Conservation (phyloP, 176 grass and related monocot genomes). For the Eragrostis curvula region DNA sequence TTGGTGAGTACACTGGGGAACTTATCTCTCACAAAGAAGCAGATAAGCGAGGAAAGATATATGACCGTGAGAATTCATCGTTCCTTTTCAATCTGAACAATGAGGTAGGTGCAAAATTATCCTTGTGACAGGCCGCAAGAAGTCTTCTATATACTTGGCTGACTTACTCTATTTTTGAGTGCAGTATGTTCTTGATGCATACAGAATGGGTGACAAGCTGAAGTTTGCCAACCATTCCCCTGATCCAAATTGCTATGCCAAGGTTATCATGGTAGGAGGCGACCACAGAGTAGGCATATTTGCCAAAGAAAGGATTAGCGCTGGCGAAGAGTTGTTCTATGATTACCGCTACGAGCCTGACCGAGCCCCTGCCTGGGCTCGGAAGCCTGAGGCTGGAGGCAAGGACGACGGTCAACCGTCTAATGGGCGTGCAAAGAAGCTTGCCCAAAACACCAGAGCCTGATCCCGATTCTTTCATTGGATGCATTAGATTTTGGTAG, state of each 20-base stretch:
- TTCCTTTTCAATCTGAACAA: constrained; percentile 99
- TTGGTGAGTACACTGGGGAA: constrained; percentile 97
- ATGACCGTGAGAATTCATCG: constrained; percentile 92
- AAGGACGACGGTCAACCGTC: constrained; percentile 76
- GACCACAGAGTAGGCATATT: constrained; percentile 98
- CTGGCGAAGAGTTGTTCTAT: constrained; percentile 86
- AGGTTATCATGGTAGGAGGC: constrained; percentile 94
- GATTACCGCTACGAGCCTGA: constrained; percentile 92
- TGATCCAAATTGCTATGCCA: constrained; percentile 94
- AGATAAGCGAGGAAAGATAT: constrained; percentile 97
- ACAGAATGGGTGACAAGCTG: constrained; percentile 94
- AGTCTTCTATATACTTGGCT: neutral
- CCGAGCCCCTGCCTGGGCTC: constrained; percentile 87
- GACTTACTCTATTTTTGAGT: constrained; percentile 17
- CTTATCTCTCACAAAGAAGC: constrained; percentile 95
- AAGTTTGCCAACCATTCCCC: constrained; percentile 99
- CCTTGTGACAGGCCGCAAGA: neutral
- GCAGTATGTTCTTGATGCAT: constrained; percentile 97
- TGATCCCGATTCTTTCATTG: constrained; percentile 35
- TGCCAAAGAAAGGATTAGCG: constrained; percentile 82
- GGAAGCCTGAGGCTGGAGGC: constrained; percentile 71
- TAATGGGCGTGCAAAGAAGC: constrained; percentile 87
- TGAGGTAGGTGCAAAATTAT: constrained; percentile 55
- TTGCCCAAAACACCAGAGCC: constrained; percentile 53
- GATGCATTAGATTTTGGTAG: constrained; percentile 15